Conservation (phyloP, 441 rosid species). For the Arabidopsis hybrid region DNA sequence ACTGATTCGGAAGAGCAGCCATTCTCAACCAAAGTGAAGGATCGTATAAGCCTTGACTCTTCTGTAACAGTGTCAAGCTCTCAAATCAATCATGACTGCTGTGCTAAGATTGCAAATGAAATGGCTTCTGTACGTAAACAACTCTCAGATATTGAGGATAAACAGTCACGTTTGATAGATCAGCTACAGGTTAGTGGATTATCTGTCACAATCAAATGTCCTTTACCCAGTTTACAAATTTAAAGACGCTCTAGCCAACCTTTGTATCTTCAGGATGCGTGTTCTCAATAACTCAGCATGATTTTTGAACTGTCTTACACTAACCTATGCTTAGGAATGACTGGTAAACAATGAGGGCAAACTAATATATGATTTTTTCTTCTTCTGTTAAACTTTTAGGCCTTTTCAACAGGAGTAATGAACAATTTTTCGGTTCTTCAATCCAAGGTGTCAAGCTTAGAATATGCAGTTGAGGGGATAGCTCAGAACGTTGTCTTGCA, state of each 20-base stretch:
- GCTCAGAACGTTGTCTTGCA: constrained; percentile 52
- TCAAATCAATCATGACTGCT: constrained; percentile 60
- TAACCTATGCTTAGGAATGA: neutral
- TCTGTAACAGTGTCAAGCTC: constrained; percentile 68
- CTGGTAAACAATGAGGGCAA: neutral
- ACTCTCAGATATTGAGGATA: constrained; percentile 77
- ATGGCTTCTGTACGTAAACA: constrained; percentile 78
- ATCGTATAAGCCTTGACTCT: constrained; percentile 75
- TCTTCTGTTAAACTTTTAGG: constrained; percentile 52
- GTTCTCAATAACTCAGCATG: neutral
- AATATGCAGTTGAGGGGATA: constrained; percentile 69
- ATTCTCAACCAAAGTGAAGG: constrained; percentile 55
- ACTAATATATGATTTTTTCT: constrained; percentile 3
- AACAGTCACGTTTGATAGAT: constrained; percentile 75
- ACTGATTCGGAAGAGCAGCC: constrained; percentile 53
- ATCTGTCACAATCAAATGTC: neutral
- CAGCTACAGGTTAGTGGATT: constrained; percentile 70
- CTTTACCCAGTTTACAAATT: constrained; percentile 8
- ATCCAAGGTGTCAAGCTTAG: constrained; percentile 78
- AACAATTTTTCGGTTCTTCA: constrained; percentile 68
- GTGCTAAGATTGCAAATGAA: constrained; percentile 65
- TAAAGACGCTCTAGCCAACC: neutral
- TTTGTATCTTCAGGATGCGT: constrained; percentile 16
- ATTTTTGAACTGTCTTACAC: neutral
- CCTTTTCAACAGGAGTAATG: constrained; percentile 69